Base-by-base conservation (phyloP, 345 rosid species). In the Rhodomyrtus tomentosa region DNA sequence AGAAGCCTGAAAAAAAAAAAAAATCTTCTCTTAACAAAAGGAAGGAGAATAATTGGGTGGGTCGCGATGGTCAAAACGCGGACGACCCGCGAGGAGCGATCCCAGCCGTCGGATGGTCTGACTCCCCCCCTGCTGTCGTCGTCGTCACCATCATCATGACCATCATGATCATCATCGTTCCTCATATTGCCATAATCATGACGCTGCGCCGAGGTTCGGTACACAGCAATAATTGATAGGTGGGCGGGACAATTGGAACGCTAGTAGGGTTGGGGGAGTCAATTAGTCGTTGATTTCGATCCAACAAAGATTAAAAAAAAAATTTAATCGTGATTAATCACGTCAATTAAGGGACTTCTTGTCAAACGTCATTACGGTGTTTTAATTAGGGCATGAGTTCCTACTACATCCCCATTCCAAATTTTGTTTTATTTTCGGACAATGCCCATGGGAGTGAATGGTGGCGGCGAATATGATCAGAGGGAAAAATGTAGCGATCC, bases 101-200 rank as follows among this genome's bases (percentile, higher is more conserved):
- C 87, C 32, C 24, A 32, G 83, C 87, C 87, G 53, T 83, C 20
- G 50, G 87, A 86, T 83, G 81, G 27, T 7, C 53, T 12, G 82
- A 29, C 82, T 54, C 82, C 22, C 38, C 50, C 72, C 54, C 50
- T 50, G 51, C 36, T n/a, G n/a, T 56, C 62, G 4, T 22, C 50
- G 52, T 27, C 83, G 18, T 29, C n/a, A 55, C 55, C 50, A 55
- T 59, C 40, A 59, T 59, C 21, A 29, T 36, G 40, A 20, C 45
- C 76, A 2, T 68, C 79, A 68, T 68, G 25, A 68, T 68, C 79
- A 21, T 9, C 79, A 38, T 36, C 45, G 79, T 36, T 68, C 74
- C 79, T 68, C 79, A 68, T 68, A 68, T 68, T 68, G 79, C 79
- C 79, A 68, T 20, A 68, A 68, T 68, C 79, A 68, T 68, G 45